phyloP scores from a whole-genome alignment of 2,329 filamentous ascomycete genomes.

The Monilinia aucupariae region DNA sequence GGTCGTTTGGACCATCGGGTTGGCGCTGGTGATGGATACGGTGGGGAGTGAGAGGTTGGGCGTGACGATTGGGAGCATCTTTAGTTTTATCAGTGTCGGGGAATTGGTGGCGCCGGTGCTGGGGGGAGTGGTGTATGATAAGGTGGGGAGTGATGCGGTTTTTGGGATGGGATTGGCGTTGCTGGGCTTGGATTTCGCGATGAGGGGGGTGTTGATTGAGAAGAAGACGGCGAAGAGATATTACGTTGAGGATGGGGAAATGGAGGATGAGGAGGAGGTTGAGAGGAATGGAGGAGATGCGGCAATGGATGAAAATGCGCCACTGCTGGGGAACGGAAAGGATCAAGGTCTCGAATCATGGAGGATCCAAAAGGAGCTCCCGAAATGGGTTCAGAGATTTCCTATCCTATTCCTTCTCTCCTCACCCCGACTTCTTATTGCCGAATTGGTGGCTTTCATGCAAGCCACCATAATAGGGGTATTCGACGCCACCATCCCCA shows the following conservation, averaged over 20 bases:
- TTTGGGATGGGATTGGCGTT: conserved; percentile 52
- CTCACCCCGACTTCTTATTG: conserved; percentile 39
- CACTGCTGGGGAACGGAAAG: background rate
- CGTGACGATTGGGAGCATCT: conserved; percentile 57
- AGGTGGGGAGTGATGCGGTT: conserved; percentile 52
- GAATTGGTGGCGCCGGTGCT: conserved; percentile 52
- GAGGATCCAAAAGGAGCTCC: background rate
- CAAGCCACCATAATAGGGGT: conserved; percentile 40
- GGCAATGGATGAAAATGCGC: conserved; percentile 8
- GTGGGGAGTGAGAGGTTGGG: conserved; percentile 56
- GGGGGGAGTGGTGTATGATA: conserved; percentile 55
- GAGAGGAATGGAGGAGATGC: conserved; percentile 4
- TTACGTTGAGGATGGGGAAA: conserved; percentile 30
- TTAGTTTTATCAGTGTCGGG: conserved; percentile 54
- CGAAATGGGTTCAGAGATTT: conserved; percentile 36
- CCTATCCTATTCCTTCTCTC: conserved; percentile 45
- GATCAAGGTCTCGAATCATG: background rate
- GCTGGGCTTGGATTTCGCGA: conserved; percentile 52
- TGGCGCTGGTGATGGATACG: conserved; percentile 66
- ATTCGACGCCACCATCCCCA: conserved; percentile 40
- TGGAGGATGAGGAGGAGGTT: conserved; percentile 22
- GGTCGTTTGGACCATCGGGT: conserved; percentile 68
- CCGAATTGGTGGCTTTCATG: conserved; percentile 39
- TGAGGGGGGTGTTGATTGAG: conserved; percentile 58
- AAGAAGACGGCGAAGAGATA: conserved; percentile 48